Base-by-base conservation (phyloP, 1,284 basidiomycete genomes). In the Tilletia walkeri region DNA sequence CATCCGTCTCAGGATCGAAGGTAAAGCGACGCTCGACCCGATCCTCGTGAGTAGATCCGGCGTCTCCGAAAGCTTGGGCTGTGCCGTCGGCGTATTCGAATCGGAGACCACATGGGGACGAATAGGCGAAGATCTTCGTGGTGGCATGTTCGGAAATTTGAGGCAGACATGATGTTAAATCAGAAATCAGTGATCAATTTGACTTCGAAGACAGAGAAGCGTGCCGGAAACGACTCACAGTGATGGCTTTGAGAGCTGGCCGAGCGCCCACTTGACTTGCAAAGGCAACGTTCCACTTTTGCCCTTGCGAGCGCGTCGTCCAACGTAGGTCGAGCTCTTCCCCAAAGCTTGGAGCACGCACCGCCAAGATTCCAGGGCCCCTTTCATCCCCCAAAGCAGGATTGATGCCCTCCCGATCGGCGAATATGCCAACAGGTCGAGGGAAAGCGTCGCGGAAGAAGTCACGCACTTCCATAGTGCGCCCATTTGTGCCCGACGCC, bases 1-100 rank as follows among this genome's bases (percentile, higher is more conserved):
- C 76, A 12, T 66, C 72, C 41, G 41, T 45, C 54, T 56, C 50
- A 2, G 50, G 20, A 20, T 20, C 54, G 24, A 56, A 20, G 24
- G 20, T 34, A 10, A 56, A 56, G 14, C 41, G 41, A 3, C 3
- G 41, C 41, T 45, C 41, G 41, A 45, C 41, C 9, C 6, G 41
- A 45, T 14, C 9, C 41, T 45, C 41, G 41, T 14, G 41, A 45
- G 41, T 45, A 7, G 41, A 45, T 14, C 24, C 24, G 24, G 14
- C 41, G 14, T 45, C 14, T 45, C 41, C 41, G 41, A 45, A 45
- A 45, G 3, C 41, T 45, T 63, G 59, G 20, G 30, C 18, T 41
- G 59, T 63, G 59, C 36, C 59, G 59, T 63, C 59, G 18, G 59
- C 38, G 36, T 63, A 63, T 24, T 63, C 36, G 34, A 63, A 41